Evolutionary conservation across 2,329 filamentous ascomycete species (phyloP), one percentile per base, ranked within the genome.

Genomic region (Nemania sp.): DNA sequence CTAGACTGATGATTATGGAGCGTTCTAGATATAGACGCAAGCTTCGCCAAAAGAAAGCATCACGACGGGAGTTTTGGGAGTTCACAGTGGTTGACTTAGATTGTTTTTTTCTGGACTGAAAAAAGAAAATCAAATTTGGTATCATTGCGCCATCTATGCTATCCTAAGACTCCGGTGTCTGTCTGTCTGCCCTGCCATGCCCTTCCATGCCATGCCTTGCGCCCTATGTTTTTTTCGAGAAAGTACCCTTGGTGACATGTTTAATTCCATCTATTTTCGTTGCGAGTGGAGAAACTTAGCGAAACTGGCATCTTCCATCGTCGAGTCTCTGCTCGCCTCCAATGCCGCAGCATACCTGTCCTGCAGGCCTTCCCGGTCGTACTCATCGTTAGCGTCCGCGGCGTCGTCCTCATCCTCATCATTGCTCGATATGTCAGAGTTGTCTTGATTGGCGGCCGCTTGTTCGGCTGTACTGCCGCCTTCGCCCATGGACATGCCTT

Each of bases 291-390:
- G 77, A 70, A 86, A 89, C 77, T 89, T 89, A 43, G 86, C 87
- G 74, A 89, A 89, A 74, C 87, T 89, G n/a, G 87, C 87, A 53
- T 88, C 85, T 5, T 84, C 82, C 74, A 83, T 79, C 55, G 84
- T 78, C 0, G 83, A 84, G 53, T 87, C 83, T 20, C 81, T 81
- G 22, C 87, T 87, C 13, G 89, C 87, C 43, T 85, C 84, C 75
- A 97, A 83, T 0, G 94, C 93, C 51, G 92, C 87, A 77, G 92
- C 87, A 78, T 98, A 98, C 71, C 93, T 85, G 57, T 88, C 84
- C 76, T 92, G 89, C 54, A 97, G 84, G 1, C 92, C 89, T 69
- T 90, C 87, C 69, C 88, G 85, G 70, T 89, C 85, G 26, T 82
- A 81, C 66, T 89, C 88, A n/a, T 88, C 86, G 51, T 88, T 86